Conservation (phyloP, 2,329 filamentous ascomycete species). For the Dactylellina cionopaga region DNA sequence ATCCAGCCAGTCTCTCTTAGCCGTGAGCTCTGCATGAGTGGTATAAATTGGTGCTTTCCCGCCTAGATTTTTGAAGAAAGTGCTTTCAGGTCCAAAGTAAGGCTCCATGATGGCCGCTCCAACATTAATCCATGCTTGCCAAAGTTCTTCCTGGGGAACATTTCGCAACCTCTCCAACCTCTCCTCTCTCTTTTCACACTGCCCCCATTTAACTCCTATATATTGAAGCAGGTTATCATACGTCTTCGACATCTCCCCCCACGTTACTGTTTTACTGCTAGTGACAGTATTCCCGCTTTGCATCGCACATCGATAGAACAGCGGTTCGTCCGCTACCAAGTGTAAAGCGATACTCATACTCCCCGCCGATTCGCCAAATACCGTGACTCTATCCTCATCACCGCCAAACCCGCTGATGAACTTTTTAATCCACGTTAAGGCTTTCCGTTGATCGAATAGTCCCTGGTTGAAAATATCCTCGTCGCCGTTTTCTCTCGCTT, state of each 20-base stretch:
- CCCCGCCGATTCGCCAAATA: slow-evolving; percentile 48
- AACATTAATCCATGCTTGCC: slow-evolving; percentile 13
- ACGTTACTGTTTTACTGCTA: not conserved
- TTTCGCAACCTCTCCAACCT: slow-evolving; percentile 20
- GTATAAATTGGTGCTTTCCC: slow-evolving; percentile 14
- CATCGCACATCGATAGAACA: slow-evolving; percentile 44
- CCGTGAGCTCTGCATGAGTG: slow-evolving; percentile 25
- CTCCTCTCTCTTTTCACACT: slow-evolving; percentile 1
- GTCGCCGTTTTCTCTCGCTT: slow-evolving; percentile 23
- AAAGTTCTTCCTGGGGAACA: slow-evolving; percentile 28
- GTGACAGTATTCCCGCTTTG: slow-evolving; percentile 45
- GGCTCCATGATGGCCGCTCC: slow-evolving; percentile 34
- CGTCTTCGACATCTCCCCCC: slow-evolving; percentile 12
- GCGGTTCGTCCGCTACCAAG: slow-evolving; percentile 23
- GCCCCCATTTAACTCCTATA: not conserved
- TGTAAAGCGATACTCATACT: slow-evolving; percentile 50
- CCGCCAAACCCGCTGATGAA: slow-evolving; percentile 45
- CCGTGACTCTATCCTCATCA: slow-evolving; percentile 36
- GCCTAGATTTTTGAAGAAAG: slow-evolving; percentile 28
- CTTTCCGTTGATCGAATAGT: slow-evolving; percentile 43
- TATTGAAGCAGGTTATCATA: slow-evolving; percentile 20
- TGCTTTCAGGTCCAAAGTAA: slow-evolving; percentile 38
- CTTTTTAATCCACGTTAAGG: slow-evolving; percentile 30
- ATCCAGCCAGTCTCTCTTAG: slow-evolving; percentile 38
- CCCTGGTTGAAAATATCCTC: slow-evolving; percentile 48